Conservation (phyloP, 2,329 filamentous ascomycete species). For the Atkinsonella texensis region DNA sequence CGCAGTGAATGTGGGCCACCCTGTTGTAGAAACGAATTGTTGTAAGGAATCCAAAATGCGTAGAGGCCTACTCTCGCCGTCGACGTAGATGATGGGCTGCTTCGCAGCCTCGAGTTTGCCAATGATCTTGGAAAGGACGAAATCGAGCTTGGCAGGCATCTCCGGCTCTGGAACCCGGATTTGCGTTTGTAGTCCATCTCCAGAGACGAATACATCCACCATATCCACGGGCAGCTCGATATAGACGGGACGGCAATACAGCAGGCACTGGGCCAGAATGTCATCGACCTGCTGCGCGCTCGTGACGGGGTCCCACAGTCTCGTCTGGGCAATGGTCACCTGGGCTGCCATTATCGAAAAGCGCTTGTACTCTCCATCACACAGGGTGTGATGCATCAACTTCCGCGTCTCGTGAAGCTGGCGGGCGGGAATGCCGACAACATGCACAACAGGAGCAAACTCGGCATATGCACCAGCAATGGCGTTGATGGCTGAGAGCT, state of each 20-base stretch:
- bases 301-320: constrained; percentile 29
- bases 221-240: constrained; percentile 44
- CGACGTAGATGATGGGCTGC: constrained; percentile 38
- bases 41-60: constrained; percentile 30
- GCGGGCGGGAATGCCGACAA: constrained; percentile 40
- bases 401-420: constrained; percentile 28
- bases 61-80: constrained; percentile 33
- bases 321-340: constrained; percentile 35
- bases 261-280: constrained; percentile 25
- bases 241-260: constrained; percentile 43
- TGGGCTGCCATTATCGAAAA: constrained; percentile 37
- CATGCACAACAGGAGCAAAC: constrained; percentile 42
- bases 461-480: constrained; percentile 48
- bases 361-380: constrained; percentile 39
- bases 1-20: constrained; percentile 35
- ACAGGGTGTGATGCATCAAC: constrained; percentile 41
- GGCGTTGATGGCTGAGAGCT: constrained; percentile 44
- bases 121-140: constrained; percentile 23
- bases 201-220: constrained; percentile 25
- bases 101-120: constrained; percentile 31
- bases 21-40: constrained; percentile 27
- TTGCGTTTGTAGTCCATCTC: constrained; percentile 14
- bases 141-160: constrained; percentile 10
- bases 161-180: constrained; percentile 7
- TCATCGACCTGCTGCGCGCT: constrained; percentile 32